Percentiles rank a stretch among this genome's conserved stretches.
Conservation (phyloP, 495 filamentous ascomycete genomes). For the Halenospora varia region DNA sequence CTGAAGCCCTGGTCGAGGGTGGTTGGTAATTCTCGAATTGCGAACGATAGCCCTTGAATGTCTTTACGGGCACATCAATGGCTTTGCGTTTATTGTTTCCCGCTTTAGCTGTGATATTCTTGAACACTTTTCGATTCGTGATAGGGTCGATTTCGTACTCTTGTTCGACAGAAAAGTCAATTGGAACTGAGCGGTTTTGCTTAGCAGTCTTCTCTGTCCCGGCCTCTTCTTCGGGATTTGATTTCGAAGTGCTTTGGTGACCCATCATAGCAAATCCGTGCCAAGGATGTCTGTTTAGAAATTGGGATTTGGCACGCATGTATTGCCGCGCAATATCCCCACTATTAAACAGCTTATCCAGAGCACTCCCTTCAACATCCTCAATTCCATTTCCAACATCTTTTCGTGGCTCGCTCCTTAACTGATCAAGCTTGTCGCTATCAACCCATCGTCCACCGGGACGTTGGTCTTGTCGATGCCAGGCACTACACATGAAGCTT, state of each 20-base stretch:
- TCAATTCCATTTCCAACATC: slow-evolving; percentile 5
- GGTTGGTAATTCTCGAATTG: slow-evolving; percentile 30
- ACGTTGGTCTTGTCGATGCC: slow-evolving; percentile 16
- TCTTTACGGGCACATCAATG: slow-evolving; percentile 29
- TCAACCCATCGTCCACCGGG: slow-evolving; percentile 18
- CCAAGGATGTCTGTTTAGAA: neutral
- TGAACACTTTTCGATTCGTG: slow-evolving; percentile 52
- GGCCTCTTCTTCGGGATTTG: too few species aligned
- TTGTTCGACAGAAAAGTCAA: neutral
- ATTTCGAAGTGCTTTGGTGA: too few species aligned
- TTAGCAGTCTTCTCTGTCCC: too few species aligned
- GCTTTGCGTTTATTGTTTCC: slow-evolving; percentile 10
- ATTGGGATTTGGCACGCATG: neutral
- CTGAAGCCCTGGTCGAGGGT: slow-evolving; percentile 14
- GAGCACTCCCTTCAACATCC: slow-evolving; percentile 15
- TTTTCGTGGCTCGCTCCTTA: neutral
- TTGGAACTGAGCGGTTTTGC: neutral
- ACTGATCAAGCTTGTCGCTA: slow-evolving; percentile 13
- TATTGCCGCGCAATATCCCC: neutral
- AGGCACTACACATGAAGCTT: slow-evolving; percentile 33
- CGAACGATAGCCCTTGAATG: slow-evolving; percentile 35
- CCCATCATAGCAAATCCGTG: too few species aligned
- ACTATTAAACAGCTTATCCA: slow-evolving; percentile 11
- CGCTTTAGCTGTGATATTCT: slow-evolving; percentile 1
- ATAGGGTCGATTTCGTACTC: slow-evolving; percentile 58